These are phyloP conservation scores for Cercospora berteroae DNA, from an alignment of 2,329 filamentous ascomycete species.

Conservation along the genomic window DNA sequence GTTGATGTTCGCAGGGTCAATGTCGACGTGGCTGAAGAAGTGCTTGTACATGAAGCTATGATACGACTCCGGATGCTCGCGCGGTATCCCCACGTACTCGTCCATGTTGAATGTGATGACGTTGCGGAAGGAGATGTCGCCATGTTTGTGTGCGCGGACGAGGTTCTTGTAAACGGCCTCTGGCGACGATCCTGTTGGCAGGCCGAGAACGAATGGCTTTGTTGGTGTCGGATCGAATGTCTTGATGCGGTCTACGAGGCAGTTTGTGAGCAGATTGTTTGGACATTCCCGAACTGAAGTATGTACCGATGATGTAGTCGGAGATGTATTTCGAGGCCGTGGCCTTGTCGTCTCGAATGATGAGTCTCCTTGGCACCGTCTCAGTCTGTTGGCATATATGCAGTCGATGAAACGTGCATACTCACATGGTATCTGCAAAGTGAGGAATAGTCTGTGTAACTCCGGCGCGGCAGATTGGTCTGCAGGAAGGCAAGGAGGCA, in stretches of 20 bases:
- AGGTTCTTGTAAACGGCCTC: conserved; percentile 74
- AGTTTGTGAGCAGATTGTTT: background rate
- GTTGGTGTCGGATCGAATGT: conserved; percentile 68
- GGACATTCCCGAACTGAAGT: background rate
- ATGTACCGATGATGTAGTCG: conserved; percentile 71
- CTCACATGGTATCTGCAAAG: conserved; percentile 20
- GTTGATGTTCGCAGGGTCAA: conserved; percentile 77
- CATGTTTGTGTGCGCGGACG: conserved; percentile 68
- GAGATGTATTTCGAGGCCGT: conserved; percentile 73
- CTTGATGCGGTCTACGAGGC: conserved; percentile 68
- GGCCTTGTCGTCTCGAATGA: conserved; percentile 71
- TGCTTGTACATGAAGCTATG: conserved; percentile 93
- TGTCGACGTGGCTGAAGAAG: conserved; percentile 83
- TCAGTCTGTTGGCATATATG: background rate
- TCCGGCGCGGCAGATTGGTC: background rate
- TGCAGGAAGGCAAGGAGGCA: background rate
- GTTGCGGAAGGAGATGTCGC: conserved; percentile 79
- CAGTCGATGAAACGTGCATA: background rate
- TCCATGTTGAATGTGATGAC: conserved; percentile 95
- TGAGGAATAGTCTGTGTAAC: background rate
- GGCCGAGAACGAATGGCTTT: conserved; percentile 76
- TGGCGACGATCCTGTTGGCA: conserved; percentile 80
- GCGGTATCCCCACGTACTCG: conserved; percentile 80
- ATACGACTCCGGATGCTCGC: conserved; percentile 81
- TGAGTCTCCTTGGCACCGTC: conserved; percentile 65